Conservation (phyloP, 352 stramenopile genomes). For the Pythium myriotylum region DNA sequence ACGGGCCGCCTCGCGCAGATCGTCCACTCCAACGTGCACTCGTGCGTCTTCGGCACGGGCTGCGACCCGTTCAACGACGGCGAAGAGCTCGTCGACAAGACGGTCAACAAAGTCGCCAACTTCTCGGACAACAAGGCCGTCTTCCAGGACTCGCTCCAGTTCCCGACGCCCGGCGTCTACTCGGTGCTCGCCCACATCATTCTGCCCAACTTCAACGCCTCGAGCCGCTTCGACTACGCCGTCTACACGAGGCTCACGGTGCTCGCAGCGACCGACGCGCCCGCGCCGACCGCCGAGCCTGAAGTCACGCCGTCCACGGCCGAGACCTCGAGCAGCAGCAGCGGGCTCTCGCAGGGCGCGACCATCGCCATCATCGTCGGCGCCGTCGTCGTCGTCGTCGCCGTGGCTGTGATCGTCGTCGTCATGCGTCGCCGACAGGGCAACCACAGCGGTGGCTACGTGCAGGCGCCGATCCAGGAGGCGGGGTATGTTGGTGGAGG, state of each 20-base stretch:
- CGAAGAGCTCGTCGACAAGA: slow-evolving; percentile 35
- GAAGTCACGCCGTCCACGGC: slow-evolving; percentile 10
- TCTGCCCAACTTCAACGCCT: slow-evolving; percentile 25
- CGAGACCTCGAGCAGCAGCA: slow-evolving; percentile 13
- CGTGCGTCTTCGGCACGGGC: slow-evolving; percentile 32
- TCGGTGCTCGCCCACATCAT: slow-evolving; percentile 39
- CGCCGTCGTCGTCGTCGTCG: slow-evolving; percentile 48
- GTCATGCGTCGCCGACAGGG: slow-evolving; percentile 39
- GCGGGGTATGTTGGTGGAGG: not conserved
- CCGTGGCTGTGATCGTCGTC: slow-evolving; percentile 41
- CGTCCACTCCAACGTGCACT: slow-evolving; percentile 37
- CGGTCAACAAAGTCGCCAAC: slow-evolving; percentile 32
- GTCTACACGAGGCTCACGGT: slow-evolving; percentile 29
- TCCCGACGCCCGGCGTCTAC: slow-evolving; percentile 27
- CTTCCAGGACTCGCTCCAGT: slow-evolving; percentile 29
- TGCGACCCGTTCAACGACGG: slow-evolving; percentile 37
- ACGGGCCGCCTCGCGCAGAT: slow-evolving; percentile 29
- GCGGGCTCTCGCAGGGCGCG: slow-evolving; percentile 44
- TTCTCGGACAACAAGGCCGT: slow-evolving; percentile 27
- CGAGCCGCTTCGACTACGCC: slow-evolving; percentile 30
- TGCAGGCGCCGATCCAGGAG: slow-evolving; percentile 55
- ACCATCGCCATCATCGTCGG: slow-evolving; percentile 67
- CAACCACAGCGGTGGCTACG: slow-evolving; percentile 35
- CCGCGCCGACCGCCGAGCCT: slow-evolving; percentile 2
- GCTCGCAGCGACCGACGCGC: not conserved